These are phyloP conservation scores for Suillus fuscotomentosus DNA, from an alignment of 768 basidiomycete species.

Conservation along the genomic window DNA sequence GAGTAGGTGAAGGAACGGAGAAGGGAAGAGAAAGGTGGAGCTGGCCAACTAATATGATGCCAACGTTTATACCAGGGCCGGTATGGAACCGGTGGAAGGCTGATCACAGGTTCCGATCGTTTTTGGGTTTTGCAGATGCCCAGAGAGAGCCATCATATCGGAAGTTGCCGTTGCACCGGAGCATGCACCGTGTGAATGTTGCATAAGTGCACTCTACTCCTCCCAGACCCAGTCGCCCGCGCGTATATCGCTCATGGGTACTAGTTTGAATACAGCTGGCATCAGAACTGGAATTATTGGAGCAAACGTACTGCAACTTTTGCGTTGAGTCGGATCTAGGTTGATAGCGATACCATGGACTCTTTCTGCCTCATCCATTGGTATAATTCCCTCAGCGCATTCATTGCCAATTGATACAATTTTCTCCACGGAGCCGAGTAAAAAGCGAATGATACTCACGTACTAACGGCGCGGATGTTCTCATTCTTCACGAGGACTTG, in stretches of 20 bases:
- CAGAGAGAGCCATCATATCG: background rate
- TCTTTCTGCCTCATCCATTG: background rate
- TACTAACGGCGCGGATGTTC: background rate
- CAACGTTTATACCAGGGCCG: conserved; percentile 6
- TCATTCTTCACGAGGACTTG: background rate
- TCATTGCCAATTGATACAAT: background rate
- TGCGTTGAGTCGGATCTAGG: background rate
- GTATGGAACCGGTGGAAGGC: background rate
- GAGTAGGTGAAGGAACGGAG: background rate
- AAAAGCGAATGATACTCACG: background rate
- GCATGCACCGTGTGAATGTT: background rate
- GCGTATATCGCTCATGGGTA: background rate
- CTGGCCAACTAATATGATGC: conserved; percentile 6
- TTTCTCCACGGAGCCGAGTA: background rate
- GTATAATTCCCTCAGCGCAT: background rate
- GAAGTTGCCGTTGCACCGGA: background rate
- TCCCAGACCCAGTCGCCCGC: no score
- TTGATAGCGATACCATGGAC: background rate
- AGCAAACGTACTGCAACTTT: background rate
- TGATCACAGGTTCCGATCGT: background rate
- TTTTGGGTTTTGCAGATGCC: background rate
- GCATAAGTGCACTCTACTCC: background rate
- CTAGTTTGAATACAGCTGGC: background rate
- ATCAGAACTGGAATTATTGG: background rate
- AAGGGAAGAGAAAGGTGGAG: conserved; percentile 13